These are phyloP conservation scores for Rhizopogon roseolus DNA, from an alignment of 768 basidiomycete species.

Conservation along the genomic window DNA sequence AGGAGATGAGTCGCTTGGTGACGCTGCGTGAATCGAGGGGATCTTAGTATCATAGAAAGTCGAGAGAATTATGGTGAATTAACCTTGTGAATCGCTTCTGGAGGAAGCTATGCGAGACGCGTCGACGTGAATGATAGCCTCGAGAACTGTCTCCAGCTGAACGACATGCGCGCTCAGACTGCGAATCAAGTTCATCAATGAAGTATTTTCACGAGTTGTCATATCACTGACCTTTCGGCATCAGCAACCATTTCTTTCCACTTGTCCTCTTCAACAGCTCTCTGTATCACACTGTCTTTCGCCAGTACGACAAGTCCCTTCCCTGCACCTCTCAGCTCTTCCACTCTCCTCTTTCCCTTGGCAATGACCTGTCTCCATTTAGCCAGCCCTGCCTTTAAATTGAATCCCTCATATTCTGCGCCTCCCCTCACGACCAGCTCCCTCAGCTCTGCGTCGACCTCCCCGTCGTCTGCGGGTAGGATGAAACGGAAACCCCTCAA, in stretches of 20 bases:
- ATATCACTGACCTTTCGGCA: slow-evolving; percentile 40
- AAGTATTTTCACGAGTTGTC: not conserved
- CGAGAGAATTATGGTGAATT: not conserved
- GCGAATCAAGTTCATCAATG: slow-evolving; percentile 5
- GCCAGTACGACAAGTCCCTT: slow-evolving; percentile 50
- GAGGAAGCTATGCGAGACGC: slow-evolving; percentile 23
- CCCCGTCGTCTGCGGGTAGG: slow-evolving; percentile 52
- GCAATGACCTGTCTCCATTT: slow-evolving; percentile 50
- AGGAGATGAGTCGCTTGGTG: slow-evolving; percentile 24
- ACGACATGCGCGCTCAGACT: slow-evolving; percentile 42
- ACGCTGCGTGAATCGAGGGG: not conserved
- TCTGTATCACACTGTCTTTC: slow-evolving; percentile 39
- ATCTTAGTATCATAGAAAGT: not conserved
- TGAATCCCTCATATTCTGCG: slow-evolving; percentile 60
- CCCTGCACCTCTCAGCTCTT: slow-evolving; percentile 24
- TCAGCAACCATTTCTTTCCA: slow-evolving; percentile 53
- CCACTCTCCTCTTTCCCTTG: slow-evolving; percentile 45
- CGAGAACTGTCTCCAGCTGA: slow-evolving; percentile 42
- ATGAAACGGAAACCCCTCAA: slow-evolving; percentile 53
- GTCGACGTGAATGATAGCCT: slow-evolving; percentile 41
- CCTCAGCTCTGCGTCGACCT: slow-evolving; percentile 42
- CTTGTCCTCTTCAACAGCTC: slow-evolving; percentile 46
- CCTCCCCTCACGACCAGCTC: slow-evolving; percentile 54
- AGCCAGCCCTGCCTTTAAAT: slow-evolving; percentile 40
- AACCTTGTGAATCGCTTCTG: slow-evolving; percentile 16